These are phyloP conservation scores for Fistulifera pelliculosa DNA, from an alignment of 108 stramenopile species.

Conservation along the genomic window DNA sequence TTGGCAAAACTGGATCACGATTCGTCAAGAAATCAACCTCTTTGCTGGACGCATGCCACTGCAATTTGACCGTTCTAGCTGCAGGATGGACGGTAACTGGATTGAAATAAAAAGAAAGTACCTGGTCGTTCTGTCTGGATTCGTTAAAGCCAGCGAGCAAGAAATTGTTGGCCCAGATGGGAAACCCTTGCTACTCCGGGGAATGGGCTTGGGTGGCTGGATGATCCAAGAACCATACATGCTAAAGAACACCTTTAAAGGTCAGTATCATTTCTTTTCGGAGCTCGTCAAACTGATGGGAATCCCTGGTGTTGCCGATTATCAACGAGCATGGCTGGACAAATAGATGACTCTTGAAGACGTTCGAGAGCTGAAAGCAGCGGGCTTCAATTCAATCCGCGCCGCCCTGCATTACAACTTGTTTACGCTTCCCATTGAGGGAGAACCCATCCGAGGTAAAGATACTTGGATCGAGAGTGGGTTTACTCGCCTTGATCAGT, in stretches of 20 bases:
- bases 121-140: neutral
- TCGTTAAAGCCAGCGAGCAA: neutral
- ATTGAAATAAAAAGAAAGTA: neutral
- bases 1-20: constrained; percentile 1
- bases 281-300: neutral
- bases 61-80: neutral
- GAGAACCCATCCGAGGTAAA: neutral
- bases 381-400: constrained; percentile 1
- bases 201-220: constrained; percentile 2
- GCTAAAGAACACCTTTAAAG: neutral
- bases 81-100: neutral
- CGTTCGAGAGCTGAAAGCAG: neutral
- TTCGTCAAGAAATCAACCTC: neutral
- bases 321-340: constrained; percentile 2
- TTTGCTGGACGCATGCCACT: too few species aligned
- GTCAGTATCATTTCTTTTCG: neutral
- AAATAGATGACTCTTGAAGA: neutral
- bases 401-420: constrained; percentile 2
- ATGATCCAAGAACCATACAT: constrained; percentile 5
- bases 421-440: constrained; percentile 1
- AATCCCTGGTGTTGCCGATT: neutral
- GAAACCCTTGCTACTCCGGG: neutral
- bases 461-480: neutral
- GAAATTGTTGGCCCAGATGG: neutral
- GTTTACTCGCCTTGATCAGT: neutral